These are phyloP conservation scores for Populus ilicifolia DNA, from an alignment of 345 rosid species.

Conservation along the genomic window DNA sequence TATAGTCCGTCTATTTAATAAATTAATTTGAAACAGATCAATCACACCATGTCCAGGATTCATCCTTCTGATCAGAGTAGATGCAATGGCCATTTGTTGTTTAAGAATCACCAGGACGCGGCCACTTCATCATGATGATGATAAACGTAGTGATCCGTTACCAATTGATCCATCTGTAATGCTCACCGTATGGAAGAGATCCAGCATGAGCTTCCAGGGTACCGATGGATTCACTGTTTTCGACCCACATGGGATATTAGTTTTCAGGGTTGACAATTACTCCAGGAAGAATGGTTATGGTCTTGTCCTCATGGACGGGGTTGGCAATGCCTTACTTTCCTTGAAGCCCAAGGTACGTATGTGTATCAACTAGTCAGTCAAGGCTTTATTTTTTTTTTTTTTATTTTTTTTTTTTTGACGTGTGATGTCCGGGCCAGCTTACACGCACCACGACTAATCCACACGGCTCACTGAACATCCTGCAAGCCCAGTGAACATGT, in stretches of 20 bases:
- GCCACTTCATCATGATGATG: background rate
- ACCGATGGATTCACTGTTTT: constrained; percentile 55
- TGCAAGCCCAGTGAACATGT: too few relatives aligned
- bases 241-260: constrained; percentile 36
- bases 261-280: constrained; percentile 50
- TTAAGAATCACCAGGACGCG: background rate
- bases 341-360: constrained; percentile 37
- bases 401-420: too few relatives aligned
- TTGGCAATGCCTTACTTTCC: constrained; percentile 41
- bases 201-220: constrained; percentile 58
- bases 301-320: constrained; percentile 54
- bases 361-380: background rate
- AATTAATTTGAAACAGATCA: background rate
- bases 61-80: constrained; percentile 30
- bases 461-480: too few relatives aligned
- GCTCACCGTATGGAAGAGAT: constrained; percentile 50
- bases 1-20: too few relatives aligned
- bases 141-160: background rate
- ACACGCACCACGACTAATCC: too few relatives aligned
- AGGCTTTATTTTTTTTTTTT: too few relatives aligned
- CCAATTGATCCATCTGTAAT: constrained; percentile 2
- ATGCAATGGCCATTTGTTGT: background rate
- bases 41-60: constrained; percentile 34
- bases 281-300: constrained; percentile 34
- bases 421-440: too few relatives aligned